Evolutionary conservation across 345 rosid species (phyloP).

Genomic region (Rhizophora apiculata): DNA sequence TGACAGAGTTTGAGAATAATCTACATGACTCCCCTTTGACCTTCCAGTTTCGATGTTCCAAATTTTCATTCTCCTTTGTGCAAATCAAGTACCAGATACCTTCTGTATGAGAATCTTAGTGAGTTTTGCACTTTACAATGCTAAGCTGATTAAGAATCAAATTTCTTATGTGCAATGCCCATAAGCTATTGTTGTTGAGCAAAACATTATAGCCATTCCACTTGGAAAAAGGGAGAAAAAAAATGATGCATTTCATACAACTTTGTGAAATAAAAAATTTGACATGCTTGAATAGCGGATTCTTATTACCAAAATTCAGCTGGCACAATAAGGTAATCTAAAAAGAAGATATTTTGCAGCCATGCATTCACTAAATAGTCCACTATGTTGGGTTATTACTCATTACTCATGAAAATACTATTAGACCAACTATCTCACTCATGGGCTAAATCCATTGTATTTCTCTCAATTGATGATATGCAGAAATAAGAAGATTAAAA

Average conservation of each 20-base stretch:
- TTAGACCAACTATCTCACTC: no score
- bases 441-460: no score
- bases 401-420: no score
- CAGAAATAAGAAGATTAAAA: no score
- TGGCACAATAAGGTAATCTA: no score
- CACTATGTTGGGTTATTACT: no score
- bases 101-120: conserved; percentile 19
- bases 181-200: neutral
- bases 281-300: neutral
- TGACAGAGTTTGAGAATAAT: conserved; percentile 29
- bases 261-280: neutral
- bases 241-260: no score
- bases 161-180: neutral
- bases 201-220: no score
- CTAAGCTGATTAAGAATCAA: neutral
- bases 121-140: neutral
- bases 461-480: no score
- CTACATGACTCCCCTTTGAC: conserved; percentile 35
- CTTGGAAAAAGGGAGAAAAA: no score
- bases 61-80: conserved; percentile 17
- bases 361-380: no score
- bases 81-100: conserved; percentile 36
- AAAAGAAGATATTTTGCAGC: no score
- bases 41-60: conserved; percentile 39
- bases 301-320: neutral